phyloP scores from a whole-genome alignment of 2,329 filamentous ascomycete genomes.

The Pyrenophora teres region DNA sequence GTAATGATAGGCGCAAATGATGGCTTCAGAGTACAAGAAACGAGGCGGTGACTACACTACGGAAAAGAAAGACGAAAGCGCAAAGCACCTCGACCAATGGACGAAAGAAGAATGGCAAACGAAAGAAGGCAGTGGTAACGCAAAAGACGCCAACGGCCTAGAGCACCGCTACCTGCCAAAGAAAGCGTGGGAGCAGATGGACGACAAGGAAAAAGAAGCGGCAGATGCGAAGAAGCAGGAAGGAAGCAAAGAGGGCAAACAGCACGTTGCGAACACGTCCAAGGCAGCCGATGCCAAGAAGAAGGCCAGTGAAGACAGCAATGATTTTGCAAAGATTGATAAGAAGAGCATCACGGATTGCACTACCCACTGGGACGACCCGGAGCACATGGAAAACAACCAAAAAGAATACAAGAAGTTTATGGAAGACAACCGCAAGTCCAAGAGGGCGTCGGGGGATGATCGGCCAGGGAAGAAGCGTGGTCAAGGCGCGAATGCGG shows the following conservation, averaged over 20 bases:
- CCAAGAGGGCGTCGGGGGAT: constrained; percentile 6
- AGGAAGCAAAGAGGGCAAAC: constrained; percentile 44
- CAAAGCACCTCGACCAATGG: constrained; percentile 54
- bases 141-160: constrained; percentile 45
- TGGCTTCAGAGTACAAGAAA: constrained; percentile 55
- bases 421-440: constrained; percentile 23
- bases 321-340: constrained; percentile 17
- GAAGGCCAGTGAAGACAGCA: background rate
- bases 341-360: constrained; percentile 36
- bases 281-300: constrained; percentile 6
- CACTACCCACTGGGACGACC: constrained; percentile 41
- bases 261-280: constrained; percentile 7
- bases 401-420: constrained; percentile 37
- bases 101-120: constrained; percentile 57
- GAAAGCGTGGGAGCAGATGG: constrained; percentile 56
- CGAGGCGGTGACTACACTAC: constrained; percentile 55
- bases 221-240: constrained; percentile 54
- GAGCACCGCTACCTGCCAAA: constrained; percentile 41
- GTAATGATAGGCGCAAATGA: constrained; percentile 50
- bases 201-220: constrained; percentile 40
- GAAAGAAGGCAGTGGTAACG: constrained; percentile 53
- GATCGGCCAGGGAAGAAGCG: constrained; percentile 27
- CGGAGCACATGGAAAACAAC: constrained; percentile 30
- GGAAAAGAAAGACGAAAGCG: constrained; percentile 51
- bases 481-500: constrained; percentile 33